Percentiles rank a stretch among this genome's conserved stretches.
Evolutionary conservation across 2,329 filamentous ascomycete genomes (phyloP).

Genomic region (Pyrenochaeta sp.): DNA sequence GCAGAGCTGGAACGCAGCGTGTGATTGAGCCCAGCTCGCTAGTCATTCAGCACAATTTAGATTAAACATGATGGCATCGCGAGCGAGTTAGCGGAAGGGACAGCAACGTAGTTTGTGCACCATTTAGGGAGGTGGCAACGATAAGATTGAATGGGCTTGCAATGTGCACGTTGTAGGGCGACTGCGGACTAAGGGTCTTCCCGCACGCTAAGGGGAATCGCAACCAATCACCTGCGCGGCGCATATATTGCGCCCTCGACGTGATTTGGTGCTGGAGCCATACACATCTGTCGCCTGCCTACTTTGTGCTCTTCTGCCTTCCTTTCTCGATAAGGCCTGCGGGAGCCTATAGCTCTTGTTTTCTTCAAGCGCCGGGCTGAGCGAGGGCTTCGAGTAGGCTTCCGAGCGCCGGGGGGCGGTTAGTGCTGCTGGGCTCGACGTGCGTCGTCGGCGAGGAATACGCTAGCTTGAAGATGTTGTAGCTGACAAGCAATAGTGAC

Average conservation of each 20-base stretch:
- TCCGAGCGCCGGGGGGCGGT: conserved; percentile 1
- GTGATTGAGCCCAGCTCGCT: not conserved
- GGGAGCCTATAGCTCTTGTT: not conserved
- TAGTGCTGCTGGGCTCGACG: too few relatives aligned
- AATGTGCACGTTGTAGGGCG: conserved; percentile 1
- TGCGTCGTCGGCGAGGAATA: too few relatives aligned
- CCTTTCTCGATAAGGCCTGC: not conserved
- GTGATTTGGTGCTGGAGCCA: conserved; percentile 2
- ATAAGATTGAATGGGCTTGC: conserved; percentile 1
- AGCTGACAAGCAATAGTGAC: conserved; percentile 7
- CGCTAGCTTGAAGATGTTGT: not conserved
- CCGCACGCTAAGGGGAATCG: not conserved
- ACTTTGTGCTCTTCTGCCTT: not conserved
- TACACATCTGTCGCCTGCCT: not conserved
- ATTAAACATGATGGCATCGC: not conserved
- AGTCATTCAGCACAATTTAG: not conserved
- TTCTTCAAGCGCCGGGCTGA: not conserved
- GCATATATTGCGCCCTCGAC: not conserved
- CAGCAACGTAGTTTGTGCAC: conserved; percentile 8
- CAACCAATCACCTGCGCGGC: not conserved
- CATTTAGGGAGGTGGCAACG: conserved; percentile 31
- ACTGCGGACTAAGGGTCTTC: conserved; percentile 11
- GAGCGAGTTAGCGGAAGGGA: not conserved
- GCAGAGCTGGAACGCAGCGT: not conserved
- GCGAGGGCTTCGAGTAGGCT: conserved; percentile 8